Percentiles rank a stretch among this genome's conserved stretches.
phyloP scores from a whole-genome alignment of 1,139 yeast genomes.

The Blastobotrys proliferans region DNA sequence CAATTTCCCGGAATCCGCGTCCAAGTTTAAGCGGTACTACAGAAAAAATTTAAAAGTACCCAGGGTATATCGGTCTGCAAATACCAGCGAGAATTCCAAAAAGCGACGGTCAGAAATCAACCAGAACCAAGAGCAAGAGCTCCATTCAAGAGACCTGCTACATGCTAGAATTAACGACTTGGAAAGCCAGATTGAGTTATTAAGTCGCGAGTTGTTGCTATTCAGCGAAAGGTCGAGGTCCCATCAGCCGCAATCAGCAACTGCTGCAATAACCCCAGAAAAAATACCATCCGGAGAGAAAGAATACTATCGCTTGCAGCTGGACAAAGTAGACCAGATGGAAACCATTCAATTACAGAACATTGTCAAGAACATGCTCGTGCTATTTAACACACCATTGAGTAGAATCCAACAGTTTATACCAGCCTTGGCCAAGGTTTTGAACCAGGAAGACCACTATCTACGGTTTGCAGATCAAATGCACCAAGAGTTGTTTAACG shows the following conservation, averaged over 20 bases:
- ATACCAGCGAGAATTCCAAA: background rate
- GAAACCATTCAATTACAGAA: constrained; percentile 10
- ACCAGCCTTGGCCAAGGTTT: constrained; percentile 13
- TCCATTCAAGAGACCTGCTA: constrained; percentile 1
- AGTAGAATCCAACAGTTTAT: constrained; percentile 12
- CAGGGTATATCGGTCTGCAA: background rate
- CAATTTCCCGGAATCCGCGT: constrained; percentile 9
- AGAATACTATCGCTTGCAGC: constrained; percentile 15
- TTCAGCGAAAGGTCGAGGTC: too few species aligned
- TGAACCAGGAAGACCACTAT: constrained; percentile 14
- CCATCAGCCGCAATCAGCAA: constrained; percentile 2
- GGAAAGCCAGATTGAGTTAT: constrained; percentile 9
- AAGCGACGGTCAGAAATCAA: background rate
- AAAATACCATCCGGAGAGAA: constrained; percentile 8
- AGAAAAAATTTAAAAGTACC: constrained; percentile 11
- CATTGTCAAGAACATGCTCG: constrained; percentile 15
- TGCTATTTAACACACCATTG: constrained; percentile 14
- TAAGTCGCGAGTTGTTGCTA: too few species aligned
- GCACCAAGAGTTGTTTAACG: constrained; percentile 10
- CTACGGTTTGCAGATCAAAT: constrained; percentile 12
- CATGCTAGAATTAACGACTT: constrained; percentile 6
- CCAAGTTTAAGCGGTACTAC: constrained; percentile 1
- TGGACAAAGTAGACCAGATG: constrained; percentile 11
- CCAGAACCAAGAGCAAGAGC: background rate
- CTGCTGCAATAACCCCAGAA: constrained; percentile 11